Conservation (phyloP, 176 grass and related monocot genomes). For the Rhynchospora breviuscula region DNA sequence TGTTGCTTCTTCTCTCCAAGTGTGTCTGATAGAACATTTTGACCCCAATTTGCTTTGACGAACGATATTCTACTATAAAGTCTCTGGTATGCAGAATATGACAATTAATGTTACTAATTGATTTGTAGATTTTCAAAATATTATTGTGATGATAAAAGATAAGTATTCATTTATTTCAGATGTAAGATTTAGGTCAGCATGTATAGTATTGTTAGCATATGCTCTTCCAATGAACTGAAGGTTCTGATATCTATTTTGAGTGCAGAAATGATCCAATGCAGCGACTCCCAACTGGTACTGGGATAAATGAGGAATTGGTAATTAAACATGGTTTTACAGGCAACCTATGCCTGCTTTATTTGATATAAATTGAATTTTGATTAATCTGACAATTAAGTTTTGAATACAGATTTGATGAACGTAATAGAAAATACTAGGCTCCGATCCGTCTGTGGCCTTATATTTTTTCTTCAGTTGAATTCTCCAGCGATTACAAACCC, state of each 20-base stretch:
- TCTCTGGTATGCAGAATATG: background rate
- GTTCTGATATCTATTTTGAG: background rate
- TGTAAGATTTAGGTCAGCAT: background rate
- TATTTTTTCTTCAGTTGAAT: no score
- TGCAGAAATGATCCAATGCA: background rate
- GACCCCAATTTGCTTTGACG: background rate
- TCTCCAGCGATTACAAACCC: no score
- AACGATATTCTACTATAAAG: background rate
- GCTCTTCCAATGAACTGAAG: background rate
- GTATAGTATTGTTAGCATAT: background rate
- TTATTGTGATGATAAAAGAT: background rate
- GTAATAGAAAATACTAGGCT: no score
- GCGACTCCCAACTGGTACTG: background rate
- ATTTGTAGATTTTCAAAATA: no score
- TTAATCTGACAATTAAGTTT: no score
- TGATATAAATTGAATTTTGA: no score
- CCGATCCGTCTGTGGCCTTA: no score
- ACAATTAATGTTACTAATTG: background rate
- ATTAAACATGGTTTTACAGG: background rate
- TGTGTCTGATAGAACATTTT: background rate
- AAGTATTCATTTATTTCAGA: background rate
- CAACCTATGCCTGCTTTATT: background rate
- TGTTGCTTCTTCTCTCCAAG: background rate
- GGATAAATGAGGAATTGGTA: background rate
- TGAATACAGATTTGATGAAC: no score